Base-by-base conservation (phyloP, 2,329 filamentous ascomycete genomes). In the Rutstroemia sp. region DNA sequence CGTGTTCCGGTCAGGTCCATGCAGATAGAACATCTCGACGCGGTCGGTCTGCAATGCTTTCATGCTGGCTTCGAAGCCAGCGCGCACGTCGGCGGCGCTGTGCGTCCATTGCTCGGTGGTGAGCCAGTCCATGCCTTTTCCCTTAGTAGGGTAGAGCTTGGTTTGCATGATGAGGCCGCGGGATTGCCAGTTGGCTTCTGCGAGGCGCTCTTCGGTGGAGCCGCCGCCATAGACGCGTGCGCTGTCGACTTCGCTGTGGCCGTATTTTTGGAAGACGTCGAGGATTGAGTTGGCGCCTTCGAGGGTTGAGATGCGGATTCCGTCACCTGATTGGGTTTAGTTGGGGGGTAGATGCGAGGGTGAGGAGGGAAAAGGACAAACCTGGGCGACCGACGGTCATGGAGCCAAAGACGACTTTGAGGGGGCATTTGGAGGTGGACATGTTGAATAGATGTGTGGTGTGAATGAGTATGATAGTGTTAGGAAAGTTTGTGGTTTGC, bases 181-280 rank as follows among this genome's bases (percentile, higher is more conserved):
- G 56, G 83, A 77, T 52, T 83, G 78, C 82, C 82, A 87, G 37
- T 77, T 75, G 1, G 82, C 80, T 72, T 65, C 56, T 14, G 75
- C 74, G 5, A 83, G 84, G 70, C 79, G 85, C 18, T 75, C 78
- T 68, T 90, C 86, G 54, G 87, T 83, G 50, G 79, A 75, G 49
- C 86, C 85, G 34, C 73, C 78, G 49, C 85, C 75, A 61, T 90
- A 90, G 7, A 77, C 68, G 16, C 85, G 78, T 0, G 86, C 85
- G 0, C 85, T 88, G 67, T 90, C 86, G 52, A 90, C 69, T 65
- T 90, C 86, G 65, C 80, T 79, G 72, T 88, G 85, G 14, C 85
- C 85, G 64, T 82, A 77, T 23, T 75, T 73, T 68, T 87, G 82
- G 67, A 89, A 82, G 60, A 81, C 76, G 68, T 87, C 82, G 39